These are phyloP conservation scores for Mycena belliarum DNA, from an alignment of 768 basidiomycete species.

Conservation along the genomic window DNA sequence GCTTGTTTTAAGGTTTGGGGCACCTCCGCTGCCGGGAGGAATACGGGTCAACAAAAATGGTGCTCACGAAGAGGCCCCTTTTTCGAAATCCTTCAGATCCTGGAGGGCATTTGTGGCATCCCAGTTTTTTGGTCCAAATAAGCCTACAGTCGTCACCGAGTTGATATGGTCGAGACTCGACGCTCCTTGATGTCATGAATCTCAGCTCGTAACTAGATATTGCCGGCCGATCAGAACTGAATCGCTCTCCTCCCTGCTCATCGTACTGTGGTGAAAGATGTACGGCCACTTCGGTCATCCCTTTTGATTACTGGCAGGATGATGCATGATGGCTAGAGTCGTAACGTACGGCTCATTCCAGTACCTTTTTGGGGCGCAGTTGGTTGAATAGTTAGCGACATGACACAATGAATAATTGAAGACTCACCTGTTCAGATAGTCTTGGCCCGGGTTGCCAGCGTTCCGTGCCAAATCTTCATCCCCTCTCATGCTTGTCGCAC, in stretches of 20 bases:
- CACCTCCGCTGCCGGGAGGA: too few species aligned
- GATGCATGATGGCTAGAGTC: slow-evolving; percentile 43
- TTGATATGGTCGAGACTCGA: slow-evolving; percentile 58
- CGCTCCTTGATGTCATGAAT: slow-evolving; percentile 30
- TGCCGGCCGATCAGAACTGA: slow-evolving; percentile 54
- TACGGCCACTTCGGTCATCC: slow-evolving; percentile 53
- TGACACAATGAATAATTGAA: slow-evolving; percentile 25
- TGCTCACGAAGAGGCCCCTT: slow-evolving; percentile 57
- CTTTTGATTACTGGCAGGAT: slow-evolving; percentile 47
- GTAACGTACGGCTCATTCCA: slow-evolving; percentile 58
- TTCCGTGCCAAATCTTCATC: slow-evolving; percentile 56
- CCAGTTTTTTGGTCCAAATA: background rate
- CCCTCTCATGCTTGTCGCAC: slow-evolving; percentile 44
- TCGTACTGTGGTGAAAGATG: slow-evolving; percentile 54
- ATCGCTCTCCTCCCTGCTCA: slow-evolving; percentile 51
- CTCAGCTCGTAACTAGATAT: background rate
- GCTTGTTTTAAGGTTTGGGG: slow-evolving; percentile 51
- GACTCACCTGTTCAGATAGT: slow-evolving; percentile 41
- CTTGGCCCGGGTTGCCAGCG: slow-evolving; percentile 45
- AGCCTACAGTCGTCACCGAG: slow-evolving; percentile 31
- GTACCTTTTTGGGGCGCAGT: slow-evolving; percentile 35
- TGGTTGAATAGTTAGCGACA: too few species aligned
- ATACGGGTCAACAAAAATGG: too few species aligned
- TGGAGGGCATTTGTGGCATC: slow-evolving; percentile 13
- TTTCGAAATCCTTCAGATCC: slow-evolving; percentile 55